Percentiles rank a stretch among this genome's conserved stretches.
These are phyloP conservation scores for Raphidocelis subcapitata DNA, from an alignment of 139 green algal genomes.

Conservation along the genomic window DNA sequence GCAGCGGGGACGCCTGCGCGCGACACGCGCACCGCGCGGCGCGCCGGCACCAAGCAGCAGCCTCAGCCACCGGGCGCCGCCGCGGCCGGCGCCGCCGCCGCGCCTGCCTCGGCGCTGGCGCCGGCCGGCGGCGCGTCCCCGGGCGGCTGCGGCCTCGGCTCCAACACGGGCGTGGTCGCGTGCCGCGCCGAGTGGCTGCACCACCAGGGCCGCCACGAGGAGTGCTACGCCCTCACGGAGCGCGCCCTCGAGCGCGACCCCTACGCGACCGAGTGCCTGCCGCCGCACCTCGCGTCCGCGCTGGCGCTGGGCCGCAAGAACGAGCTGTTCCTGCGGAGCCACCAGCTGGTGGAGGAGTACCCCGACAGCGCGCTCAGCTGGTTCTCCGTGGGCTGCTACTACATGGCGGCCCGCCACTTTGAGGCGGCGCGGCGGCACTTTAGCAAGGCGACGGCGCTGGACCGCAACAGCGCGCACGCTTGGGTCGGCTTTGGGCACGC, in stretches of 20 bases:
- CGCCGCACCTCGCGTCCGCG: constrained; percentile 71
- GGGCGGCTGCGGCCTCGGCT: constrained; percentile 59
- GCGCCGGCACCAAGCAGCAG: constrained; percentile 7
- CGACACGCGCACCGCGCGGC: neutral
- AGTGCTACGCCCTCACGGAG: constrained; percentile 60
- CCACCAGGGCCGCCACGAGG: constrained; percentile 45
- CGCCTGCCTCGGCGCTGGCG: no score
- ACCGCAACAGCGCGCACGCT: constrained; percentile 76
- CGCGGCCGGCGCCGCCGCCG: neutral
- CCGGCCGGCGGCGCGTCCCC: no score
- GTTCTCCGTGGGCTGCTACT: constrained; percentile 97
- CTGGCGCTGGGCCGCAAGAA: constrained; percentile 86
- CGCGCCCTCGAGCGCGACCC: constrained; percentile 73
- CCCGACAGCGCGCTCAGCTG: constrained; percentile 78
- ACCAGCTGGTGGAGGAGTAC: constrained; percentile 84
- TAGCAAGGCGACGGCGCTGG: constrained; percentile 81
- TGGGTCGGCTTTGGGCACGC: constrained; percentile 96
- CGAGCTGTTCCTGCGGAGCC: constrained; percentile 81
- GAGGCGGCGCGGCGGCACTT: constrained; percentile 77
- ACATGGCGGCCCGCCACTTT: constrained; percentile 72
- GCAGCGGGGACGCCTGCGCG: constrained; percentile 6
- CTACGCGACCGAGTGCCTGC: constrained; percentile 59
- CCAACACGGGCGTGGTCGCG: constrained; percentile 72
- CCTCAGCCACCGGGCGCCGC: neutral
- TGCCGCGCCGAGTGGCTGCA: constrained; percentile 76